These are phyloP conservation scores for Fusarium newnesense DNA, from an alignment of 2,329 filamentous ascomycete species.

Conservation along the genomic window DNA sequence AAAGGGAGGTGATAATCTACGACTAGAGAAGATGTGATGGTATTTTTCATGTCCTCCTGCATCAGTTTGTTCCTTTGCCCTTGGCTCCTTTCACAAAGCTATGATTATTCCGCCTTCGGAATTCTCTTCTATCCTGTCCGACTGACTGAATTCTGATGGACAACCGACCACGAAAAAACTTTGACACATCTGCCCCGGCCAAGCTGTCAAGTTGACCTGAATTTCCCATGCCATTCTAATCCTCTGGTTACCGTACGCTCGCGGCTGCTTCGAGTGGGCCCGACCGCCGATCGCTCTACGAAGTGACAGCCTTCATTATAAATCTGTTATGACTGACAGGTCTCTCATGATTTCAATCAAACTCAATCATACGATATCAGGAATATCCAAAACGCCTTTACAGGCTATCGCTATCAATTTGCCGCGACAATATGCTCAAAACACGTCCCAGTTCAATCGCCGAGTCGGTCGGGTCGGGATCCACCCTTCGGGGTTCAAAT, in stretches of 20 bases:
- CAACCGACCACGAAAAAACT: rapidly evolving
- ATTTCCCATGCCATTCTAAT: neutral
- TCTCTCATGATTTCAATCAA: neutral
- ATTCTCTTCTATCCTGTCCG: rapidly evolving
- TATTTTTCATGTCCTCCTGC: rapidly evolving
- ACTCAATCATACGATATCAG: neutral
- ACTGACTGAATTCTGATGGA: rapidly evolving
- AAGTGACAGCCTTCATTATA: neutral
- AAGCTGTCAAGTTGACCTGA: neutral
- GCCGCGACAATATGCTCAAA: neutral
- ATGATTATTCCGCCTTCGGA: rapidly evolving
- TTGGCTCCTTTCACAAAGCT: rapidly evolving
- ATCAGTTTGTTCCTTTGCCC: rapidly evolving
- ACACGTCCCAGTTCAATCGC: neutral
- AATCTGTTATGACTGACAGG: rapidly evolving
- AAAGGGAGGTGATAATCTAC: rapidly evolving
- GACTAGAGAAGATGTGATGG: rapidly evolving
- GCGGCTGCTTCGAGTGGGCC: neutral
- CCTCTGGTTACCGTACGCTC: neutral
- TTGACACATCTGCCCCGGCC: rapidly evolving
- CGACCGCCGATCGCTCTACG: neutral
- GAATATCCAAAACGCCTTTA: too few relatives aligned
- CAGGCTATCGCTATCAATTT: neutral
- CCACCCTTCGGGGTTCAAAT: slow-evolving; percentile 1
- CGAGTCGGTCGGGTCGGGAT: neutral